Base-by-base conservation (phyloP, 2,329 filamentous ascomycete genomes). In the Fusarium coffeatum region DNA sequence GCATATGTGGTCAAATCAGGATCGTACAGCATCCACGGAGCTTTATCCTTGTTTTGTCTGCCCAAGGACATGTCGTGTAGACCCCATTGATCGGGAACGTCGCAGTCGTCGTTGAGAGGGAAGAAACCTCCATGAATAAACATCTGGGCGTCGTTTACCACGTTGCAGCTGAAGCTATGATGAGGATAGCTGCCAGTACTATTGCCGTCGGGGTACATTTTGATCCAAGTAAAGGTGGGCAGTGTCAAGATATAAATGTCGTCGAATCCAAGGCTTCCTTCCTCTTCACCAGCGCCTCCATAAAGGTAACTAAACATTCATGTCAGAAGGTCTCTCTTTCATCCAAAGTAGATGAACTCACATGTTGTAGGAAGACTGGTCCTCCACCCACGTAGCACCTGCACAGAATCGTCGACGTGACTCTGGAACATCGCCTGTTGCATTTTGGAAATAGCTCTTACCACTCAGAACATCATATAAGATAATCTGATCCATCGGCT, bases 341-440 rank as follows among this genome's bases (percentile, higher is more conserved):
- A 30, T 28, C 20, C 6, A n/a, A 5, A 32, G 13, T 18, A 48
- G 22, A 42, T 18, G 9, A 18, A 78, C 86, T 77, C 72, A 90
- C 86, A 91, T 87, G 69, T 91, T 90, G 72, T 90, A 90, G 10
- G 87, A 89, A 16, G 87, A 88, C 57, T 84, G 80, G 69, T 90
- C 89, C 11, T 82, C 72, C 0, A 87, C 82, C 86, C 88, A 89
- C 2, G 86, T 85, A 20, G 82, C 86, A 47, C 87, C 89, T 5
- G 87, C 87, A 73, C 88, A 90, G 73, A 90, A 90, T 27, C 85
- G 83, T 42, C 87, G 80, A 23, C 89, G 81, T 69, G 82, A 77
- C 20, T 78, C 78, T 4, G 88, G 88, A 5, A 87, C 74, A 30
- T 82, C 72, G 1, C 88, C 88, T 0, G 80, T 82, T 3, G 88